A percentile compares a stretch with the other conserved stretches of the same genome.
Conservation (phyloP, 2,329 filamentous ascomycete genomes). For the Ophiosphaerella narmari region DNA sequence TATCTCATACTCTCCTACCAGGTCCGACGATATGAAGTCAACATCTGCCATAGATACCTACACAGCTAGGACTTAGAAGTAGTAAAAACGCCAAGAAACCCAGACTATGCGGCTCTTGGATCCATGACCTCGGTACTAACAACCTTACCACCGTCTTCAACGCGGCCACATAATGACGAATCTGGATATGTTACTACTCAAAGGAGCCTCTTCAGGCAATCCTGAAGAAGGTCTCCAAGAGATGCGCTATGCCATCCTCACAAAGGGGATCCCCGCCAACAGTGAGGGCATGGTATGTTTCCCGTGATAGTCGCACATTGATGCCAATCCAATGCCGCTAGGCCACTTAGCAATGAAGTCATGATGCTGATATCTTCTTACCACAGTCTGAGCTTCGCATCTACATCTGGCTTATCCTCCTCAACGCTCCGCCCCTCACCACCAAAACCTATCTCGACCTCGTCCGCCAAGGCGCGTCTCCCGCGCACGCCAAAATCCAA, state of each 20-base stretch:
- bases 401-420: slow-evolving; percentile 93
- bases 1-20: too few relatives aligned
- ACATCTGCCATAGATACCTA: too few relatives aligned
- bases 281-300: slow-evolving; percentile 75
- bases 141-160: not conserved
- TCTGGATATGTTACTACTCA: slow-evolving; percentile 77
- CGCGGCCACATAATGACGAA: slow-evolving; percentile 38
- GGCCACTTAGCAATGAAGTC: not conserved
- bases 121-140: not conserved
- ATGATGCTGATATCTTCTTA: slow-evolving; percentile 4
- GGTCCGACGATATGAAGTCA: too few relatives aligned
- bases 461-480: slow-evolving; percentile 90
- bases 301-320: not conserved
- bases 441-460: slow-evolving; percentile 89
- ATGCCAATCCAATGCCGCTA: slow-evolving; percentile 1
- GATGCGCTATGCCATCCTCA: slow-evolving; percentile 72
- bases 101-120: not conserved
- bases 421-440: slow-evolving; percentile 81
- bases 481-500: slow-evolving; percentile 94
- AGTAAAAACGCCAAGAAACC: not conserved
- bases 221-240: slow-evolving; percentile 69
- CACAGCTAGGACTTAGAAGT: not conserved
- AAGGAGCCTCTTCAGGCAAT: slow-evolving; percentile 77
- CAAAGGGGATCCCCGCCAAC: slow-evolving; percentile 76
- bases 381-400: slow-evolving; percentile 84